These are phyloP conservation scores for Cystoderma amianthinum DNA, from an alignment of 768 basidiomycete species.

Conservation along the genomic window DNA sequence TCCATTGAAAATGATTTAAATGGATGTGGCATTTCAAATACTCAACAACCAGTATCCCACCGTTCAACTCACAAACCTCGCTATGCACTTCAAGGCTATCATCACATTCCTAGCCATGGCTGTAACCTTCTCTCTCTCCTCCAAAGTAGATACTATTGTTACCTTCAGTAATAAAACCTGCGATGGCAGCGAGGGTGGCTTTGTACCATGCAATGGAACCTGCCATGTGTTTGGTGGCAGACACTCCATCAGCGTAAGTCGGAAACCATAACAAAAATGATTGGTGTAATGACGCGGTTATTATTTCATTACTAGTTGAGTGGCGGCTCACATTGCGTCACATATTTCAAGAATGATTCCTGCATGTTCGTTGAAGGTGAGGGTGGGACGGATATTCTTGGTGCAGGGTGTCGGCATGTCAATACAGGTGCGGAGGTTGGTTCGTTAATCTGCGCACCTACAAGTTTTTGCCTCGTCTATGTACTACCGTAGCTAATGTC, in stretches of 20 bases:
- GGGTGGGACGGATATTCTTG: too few species aligned
- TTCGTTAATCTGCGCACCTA: too few species aligned
- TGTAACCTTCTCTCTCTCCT: constrained; percentile 1
- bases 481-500: too few species aligned
- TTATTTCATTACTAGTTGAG: constrained; percentile 1
- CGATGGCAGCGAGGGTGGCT: not conserved
- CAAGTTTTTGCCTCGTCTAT: too few species aligned
- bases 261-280: not conserved
- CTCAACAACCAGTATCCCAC: too few species aligned
- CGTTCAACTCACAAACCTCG: not conserved
- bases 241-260: not conserved
- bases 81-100: not conserved
- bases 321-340: constrained; percentile 1
- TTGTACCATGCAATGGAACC: not conserved
- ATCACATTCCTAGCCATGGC: not conserved
- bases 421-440: too few species aligned
- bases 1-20: not conserved
- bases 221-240: constrained; percentile 1
- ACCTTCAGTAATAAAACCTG: not conserved
- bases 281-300: not conserved
- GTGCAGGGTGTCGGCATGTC: too few species aligned
- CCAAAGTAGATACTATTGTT: constrained; percentile 1
- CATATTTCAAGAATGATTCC: not conserved
- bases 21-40: not conserved
- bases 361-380: not conserved